Percentiles rank a stretch among this genome's conserved stretches.
These are phyloP conservation scores for Aspergillus nanangensis DNA, from an alignment of 495 filamentous ascomycete species.

Conservation along the genomic window DNA sequence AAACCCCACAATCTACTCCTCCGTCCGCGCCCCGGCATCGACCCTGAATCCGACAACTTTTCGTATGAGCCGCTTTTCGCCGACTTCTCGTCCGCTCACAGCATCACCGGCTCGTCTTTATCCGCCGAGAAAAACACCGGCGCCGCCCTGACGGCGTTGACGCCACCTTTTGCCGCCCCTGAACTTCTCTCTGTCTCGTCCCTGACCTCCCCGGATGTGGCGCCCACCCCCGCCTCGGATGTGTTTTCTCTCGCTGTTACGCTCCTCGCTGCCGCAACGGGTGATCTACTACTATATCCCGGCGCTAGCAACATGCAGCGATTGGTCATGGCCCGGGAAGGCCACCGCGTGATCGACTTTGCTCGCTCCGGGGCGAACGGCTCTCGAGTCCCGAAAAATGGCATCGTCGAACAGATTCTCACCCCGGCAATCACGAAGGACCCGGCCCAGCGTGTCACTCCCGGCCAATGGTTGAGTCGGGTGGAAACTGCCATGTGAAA, in stretches of 20 bases:
- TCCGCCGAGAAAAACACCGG: constrained; percentile 12
- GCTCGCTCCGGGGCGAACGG: constrained; percentile 36
- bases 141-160: constrained; percentile 43
- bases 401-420: constrained; percentile 40
- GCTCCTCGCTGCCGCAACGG: constrained; percentile 51
- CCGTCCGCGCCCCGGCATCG: constrained; percentile 12
- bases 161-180: constrained; percentile 56
- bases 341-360: constrained; percentile 43
- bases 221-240: constrained; percentile 39
- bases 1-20: constrained; percentile 54
- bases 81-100: constrained; percentile 57
- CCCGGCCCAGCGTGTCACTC: constrained; percentile 27
- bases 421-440: constrained; percentile 40
- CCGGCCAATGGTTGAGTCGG: constrained; percentile 31
- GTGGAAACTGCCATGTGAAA: constrained; percentile 2
- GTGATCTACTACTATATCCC: constrained; percentile 47
- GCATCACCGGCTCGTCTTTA: constrained; percentile 13
- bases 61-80: constrained; percentile 45
- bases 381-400: constrained; percentile 35
- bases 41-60: constrained; percentile 13
- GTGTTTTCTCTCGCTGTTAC: constrained; percentile 55
- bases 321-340: constrained; percentile 44
- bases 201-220: constrained; percentile 20
- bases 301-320: constrained; percentile 39
- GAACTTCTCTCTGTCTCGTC: constrained; percentile 43